These are phyloP conservation scores for Crithidia fasciculata DNA, from an alignment of 208 protist species.

Conservation along the genomic window DNA sequence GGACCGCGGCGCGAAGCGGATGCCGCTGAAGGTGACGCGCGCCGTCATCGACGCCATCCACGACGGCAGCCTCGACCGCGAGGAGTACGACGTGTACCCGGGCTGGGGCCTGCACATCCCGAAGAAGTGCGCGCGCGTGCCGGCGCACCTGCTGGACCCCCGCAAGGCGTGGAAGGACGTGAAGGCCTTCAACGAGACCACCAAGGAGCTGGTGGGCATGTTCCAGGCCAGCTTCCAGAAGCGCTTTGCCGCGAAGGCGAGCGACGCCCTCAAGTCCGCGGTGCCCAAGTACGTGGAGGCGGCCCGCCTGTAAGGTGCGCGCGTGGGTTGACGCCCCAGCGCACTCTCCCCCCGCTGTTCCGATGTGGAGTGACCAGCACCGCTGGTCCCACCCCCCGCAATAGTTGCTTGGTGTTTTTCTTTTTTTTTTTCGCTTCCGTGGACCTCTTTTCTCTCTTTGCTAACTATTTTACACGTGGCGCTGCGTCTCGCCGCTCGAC, in stretches of 20 bases:
- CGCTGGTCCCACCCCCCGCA: no score
- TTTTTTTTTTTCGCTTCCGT: no score
- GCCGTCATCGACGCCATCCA: slow-evolving; percentile 97
- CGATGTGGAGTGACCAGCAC: no score
- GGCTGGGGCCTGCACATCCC: slow-evolving; percentile 94
- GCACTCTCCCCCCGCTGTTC: no score
- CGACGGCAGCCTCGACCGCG: slow-evolving; percentile 87
- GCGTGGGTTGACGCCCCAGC: slow-evolving; percentile 40
- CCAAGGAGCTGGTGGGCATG: slow-evolving; percentile 88
- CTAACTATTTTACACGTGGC: no score
- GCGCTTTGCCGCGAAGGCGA: slow-evolving; percentile 86
- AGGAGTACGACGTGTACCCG: slow-evolving; percentile 68
- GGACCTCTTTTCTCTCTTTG: no score
- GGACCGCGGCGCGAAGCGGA: slow-evolving; percentile 88
- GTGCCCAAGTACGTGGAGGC: slow-evolving; percentile 81
- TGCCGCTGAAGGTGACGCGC: slow-evolving; percentile 93
- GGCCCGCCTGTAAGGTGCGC: slow-evolving; percentile 67
- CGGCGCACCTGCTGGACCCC: slow-evolving; percentile 90
- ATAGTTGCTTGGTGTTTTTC: no score
- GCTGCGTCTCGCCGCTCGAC: no score
- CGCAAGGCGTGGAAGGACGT: slow-evolving; percentile 91
- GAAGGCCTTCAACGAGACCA: slow-evolving; percentile 74
- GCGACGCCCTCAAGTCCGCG: slow-evolving; percentile 75
- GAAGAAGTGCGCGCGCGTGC: slow-evolving; percentile 72
- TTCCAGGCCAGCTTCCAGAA: slow-evolving; percentile 94